Conservation (phyloP, 371 early-diverging fungal genomes). For the Nematocida major region DNA sequence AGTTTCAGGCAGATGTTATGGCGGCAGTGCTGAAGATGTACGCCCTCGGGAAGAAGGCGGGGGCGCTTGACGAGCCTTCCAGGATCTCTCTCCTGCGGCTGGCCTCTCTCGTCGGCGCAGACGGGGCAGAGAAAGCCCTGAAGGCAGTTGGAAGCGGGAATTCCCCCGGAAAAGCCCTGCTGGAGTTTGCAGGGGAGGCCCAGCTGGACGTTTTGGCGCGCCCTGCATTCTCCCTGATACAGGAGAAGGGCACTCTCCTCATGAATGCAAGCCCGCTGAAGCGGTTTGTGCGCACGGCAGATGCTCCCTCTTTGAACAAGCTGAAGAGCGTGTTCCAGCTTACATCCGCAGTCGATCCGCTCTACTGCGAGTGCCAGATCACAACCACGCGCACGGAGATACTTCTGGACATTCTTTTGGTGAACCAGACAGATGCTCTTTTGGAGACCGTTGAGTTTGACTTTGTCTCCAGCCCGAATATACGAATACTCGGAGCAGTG, state of each 20-base stretch:
- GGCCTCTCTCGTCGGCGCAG: not conserved
- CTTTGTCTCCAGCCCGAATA: constrained; percentile 86
- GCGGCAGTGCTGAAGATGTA: constrained; percentile 46
- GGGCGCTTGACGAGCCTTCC: constrained; percentile 50
- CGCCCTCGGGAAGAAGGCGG: constrained; percentile 40
- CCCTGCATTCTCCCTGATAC: constrained; percentile 42
- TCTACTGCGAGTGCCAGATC: constrained; percentile 93
- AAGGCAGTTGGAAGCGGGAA: not conserved
- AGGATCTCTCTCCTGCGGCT: constrained; percentile 49
- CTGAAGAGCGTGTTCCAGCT: constrained; percentile 76
- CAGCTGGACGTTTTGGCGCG: not conserved
- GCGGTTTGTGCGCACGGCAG: not conserved
- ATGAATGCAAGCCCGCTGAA: not conserved
- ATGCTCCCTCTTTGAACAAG: constrained; percentile 24
- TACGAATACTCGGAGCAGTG: constrained; percentile 84
- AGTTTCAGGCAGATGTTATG: constrained; percentile 23
- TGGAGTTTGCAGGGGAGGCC: too few species aligned
- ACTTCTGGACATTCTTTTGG: constrained; percentile 77
- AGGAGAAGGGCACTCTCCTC: not conserved
- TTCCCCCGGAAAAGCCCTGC: not conserved
- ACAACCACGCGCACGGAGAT: constrained; percentile 89
- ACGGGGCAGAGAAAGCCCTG: not conserved
- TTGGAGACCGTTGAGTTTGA: constrained; percentile 88
- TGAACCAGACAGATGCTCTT: constrained; percentile 88
- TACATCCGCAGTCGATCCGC: constrained; percentile 87